Percentiles rank a stretch among this genome's conserved stretches.
phyloP scores from a whole-genome alignment of 768 basidiomycete species.

The Hirschioporus abietinus region DNA sequence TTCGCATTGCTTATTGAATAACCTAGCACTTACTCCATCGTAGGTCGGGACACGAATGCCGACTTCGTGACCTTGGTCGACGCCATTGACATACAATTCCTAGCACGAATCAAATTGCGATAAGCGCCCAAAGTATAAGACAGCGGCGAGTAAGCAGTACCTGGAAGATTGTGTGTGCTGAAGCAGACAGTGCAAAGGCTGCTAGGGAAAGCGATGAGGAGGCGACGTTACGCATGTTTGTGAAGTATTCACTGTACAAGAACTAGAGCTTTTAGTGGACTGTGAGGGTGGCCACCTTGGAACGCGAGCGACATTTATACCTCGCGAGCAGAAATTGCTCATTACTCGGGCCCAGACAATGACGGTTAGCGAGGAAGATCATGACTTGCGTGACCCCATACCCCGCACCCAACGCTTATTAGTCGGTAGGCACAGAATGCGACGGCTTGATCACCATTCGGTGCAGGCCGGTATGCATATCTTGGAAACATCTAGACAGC shows the following conservation, averaged over 20 bases:
- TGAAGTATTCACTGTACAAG: background rate
- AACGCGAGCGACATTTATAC: background rate
- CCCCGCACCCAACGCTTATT: background rate
- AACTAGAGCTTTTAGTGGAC: background rate
- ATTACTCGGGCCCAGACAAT: background rate
- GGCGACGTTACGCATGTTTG: constrained; percentile 15
- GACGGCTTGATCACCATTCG: background rate
- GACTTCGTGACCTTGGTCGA: constrained; percentile 37
- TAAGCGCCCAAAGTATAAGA: background rate
- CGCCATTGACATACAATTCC: constrained; percentile 50
- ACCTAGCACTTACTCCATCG: constrained; percentile 25
- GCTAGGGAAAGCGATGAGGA: constrained; percentile 22
- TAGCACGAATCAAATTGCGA: constrained; percentile 11
- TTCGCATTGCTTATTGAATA: background rate
- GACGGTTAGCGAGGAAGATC: background rate
- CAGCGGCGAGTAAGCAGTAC: constrained; percentile 17
- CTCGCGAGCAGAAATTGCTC: background rate
- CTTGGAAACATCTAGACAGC: background rate
- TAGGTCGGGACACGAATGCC: constrained; percentile 39
- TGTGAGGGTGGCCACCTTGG: background rate
- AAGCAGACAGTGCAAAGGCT: constrained; percentile 26
- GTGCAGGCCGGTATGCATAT: background rate
- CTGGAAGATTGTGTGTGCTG: constrained; percentile 52
- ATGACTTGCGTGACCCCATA: background rate
- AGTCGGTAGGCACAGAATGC: background rate